Conservation (phyloP, 805 yeast species). For the Dipodascus albidus region DNA sequence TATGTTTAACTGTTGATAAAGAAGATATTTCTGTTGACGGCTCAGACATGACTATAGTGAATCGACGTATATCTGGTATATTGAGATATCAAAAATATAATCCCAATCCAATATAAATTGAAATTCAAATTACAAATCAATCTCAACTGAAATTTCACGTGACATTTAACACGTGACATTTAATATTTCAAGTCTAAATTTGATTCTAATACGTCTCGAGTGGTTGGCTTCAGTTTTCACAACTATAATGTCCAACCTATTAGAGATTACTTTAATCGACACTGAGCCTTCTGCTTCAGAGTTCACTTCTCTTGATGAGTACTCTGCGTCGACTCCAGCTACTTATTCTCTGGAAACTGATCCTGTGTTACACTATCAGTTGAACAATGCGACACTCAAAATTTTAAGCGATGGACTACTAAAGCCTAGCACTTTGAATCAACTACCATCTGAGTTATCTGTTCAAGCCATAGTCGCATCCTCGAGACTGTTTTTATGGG, state of each 20-base stretch:
- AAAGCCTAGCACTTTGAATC: background rate
- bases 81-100: background rate
- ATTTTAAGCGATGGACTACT: slow-evolving; percentile 4
- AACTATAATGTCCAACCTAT: background rate
- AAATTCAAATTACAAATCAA: background rate
- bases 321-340: slow-evolving; percentile 24
- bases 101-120: background rate
- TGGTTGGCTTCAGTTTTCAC: background rate
- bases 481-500: slow-evolving; percentile 20
- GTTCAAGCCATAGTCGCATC: slow-evolving; percentile 18
- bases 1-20: slow-evolving; percentile 51
- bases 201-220: background rate
- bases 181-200: background rate
- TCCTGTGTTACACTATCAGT: slow-evolving; percentile 19
- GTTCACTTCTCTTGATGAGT: slow-evolving; percentile 19
- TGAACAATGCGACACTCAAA: slow-evolving; percentile 4
- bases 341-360: slow-evolving; percentile 23
- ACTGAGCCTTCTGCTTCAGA: slow-evolving; percentile 13
- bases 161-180: background rate
- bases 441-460: background rate
- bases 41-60: slow-evolving; percentile 7
- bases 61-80: background rate
- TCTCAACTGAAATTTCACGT: background rate
- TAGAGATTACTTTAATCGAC: slow-evolving; percentile 5
- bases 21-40: slow-evolving; percentile 18